Percentiles rank a stretch among this genome's conserved stretches.
Evolutionary conservation across 169 alveolate genomes (phyloP).

Genomic region (Eimeria acervulina): DNA sequence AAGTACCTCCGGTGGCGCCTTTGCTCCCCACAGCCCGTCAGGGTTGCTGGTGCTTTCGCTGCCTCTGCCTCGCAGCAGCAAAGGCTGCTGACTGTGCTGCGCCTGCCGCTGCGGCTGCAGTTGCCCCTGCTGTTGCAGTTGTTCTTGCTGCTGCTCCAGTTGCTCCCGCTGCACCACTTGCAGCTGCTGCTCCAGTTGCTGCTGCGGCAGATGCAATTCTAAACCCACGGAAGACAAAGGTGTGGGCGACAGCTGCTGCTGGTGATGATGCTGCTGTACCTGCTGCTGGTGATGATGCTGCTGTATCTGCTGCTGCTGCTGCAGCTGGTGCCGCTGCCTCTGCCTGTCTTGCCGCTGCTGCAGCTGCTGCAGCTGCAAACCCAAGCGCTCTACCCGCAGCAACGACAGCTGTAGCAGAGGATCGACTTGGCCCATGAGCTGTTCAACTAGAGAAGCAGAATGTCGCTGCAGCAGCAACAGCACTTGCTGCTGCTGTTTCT

Average conservation of each 20-base stretch:
- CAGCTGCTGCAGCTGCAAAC: conserved; percentile 75
- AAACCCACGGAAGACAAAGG: background rate
- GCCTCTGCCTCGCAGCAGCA: conserved; percentile 12
- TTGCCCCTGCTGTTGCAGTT: background rate
- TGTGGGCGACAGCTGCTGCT: background rate
- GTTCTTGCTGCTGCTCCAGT: background rate
- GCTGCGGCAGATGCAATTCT: background rate
- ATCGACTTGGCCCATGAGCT: conserved; percentile 5
- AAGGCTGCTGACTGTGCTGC: background rate
- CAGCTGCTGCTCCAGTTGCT: conserved; percentile 16
- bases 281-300: conserved; percentile 18
- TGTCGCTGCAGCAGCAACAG: conserved; percentile 56
- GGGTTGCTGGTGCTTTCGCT: conserved; percentile 41
- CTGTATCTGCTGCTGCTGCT: conserved; percentile 4
- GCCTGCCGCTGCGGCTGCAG: background rate
- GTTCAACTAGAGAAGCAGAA: conserved; percentile 23
- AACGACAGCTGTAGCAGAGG: conserved; percentile 58
- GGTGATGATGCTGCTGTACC: background rate
- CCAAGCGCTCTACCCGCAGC: conserved; percentile 26
- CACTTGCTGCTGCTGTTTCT: background rate
- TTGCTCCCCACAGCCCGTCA: background rate
- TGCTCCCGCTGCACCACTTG: conserved; percentile 41
- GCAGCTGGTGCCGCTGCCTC: conserved; percentile 56
- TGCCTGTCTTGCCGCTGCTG: conserved; percentile 64
- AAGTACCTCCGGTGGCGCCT: background rate